These are phyloP conservation scores for Saccharomycopsis olivae DNA, from an alignment of 805 yeast genomes.

Conservation along the genomic window DNA sequence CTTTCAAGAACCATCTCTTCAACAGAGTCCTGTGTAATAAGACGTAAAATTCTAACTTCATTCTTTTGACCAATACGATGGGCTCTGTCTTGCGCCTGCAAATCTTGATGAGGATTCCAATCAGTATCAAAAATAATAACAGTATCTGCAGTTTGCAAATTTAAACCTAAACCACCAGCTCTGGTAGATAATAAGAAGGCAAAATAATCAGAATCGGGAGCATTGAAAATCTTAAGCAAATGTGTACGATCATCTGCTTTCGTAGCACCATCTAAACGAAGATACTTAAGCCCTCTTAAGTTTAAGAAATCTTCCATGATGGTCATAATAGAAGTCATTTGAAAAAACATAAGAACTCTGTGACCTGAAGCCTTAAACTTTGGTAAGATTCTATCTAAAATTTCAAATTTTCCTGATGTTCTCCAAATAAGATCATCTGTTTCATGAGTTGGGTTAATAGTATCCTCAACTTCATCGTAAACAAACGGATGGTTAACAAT, in stretches of 20 bases:
- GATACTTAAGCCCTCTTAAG: constrained; percentile 52
- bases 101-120: constrained; percentile 89
- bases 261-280: constrained; percentile 75
- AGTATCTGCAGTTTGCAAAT: constrained; percentile 81
- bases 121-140: constrained; percentile 81
- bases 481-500: constrained; percentile 85
- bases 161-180: constrained; percentile 84
- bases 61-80: constrained; percentile 86
- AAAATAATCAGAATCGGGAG: constrained; percentile 66
- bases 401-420: constrained; percentile 71
- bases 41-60: constrained; percentile 71
- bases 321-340: constrained; percentile 86
- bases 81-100: constrained; percentile 85
- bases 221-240: constrained; percentile 64
- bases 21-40: constrained; percentile 72
- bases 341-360: constrained; percentile 72
- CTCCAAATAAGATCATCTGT: constrained; percentile 67
- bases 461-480: constrained; percentile 69
- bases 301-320: constrained; percentile 79
- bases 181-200: constrained; percentile 73
- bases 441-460: constrained; percentile 49
- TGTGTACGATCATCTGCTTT: constrained; percentile 77
- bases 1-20: constrained; percentile 76
- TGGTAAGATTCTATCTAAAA: constrained; percentile 64
- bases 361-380: constrained; percentile 68